Base-by-base conservation (phyloP, 225 moss, liverwort and hornwort genomes). In the Bryum argenteum region DNA sequence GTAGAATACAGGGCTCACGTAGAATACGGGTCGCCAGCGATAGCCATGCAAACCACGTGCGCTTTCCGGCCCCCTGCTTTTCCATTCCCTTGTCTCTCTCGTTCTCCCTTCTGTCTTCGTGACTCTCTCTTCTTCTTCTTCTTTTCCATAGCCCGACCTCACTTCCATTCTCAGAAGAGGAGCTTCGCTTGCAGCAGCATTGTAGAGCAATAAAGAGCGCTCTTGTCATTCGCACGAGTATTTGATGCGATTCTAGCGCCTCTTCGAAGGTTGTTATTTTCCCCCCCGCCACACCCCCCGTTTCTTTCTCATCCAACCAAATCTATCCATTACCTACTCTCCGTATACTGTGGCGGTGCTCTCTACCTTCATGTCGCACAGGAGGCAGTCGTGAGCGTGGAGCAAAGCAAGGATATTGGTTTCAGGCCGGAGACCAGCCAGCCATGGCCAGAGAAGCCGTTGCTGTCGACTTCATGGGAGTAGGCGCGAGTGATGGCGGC, bases 391-490 rank as follows among this genome's bases (percentile, higher is more conserved):
- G 57, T 8, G 65, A 50, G 64, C 22, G 56, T 55, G 74, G 39
- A 11, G 20, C 38, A 17, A 48, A n/a, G 58, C 11, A 18, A 7
- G 15, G 63, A 40, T 53, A 18, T 14, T 42, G 21, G 20, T 20
- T 38, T 66, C 42, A 13, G 23, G n/a, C n/a, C n/a, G n/a, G n/a
- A n/a, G n/a, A n/a, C n/a, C n/a, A n/a, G n/a, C n/a, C n/a, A 37
- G 70, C 65, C n/a, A 84, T 80, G 84, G 62, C 77, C 19, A 77
- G 71, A 52, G 84, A 77, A 77, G 50, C 80, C 26, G 77, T 84
- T 70, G 77, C 80, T 12, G 73, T 84, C 64, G 84, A 84, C 57
- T 84, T 61, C 24, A 69, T 84, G 77, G 84, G 84, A 61, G 73
- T 84, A 22, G 63, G 73, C 51, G 73, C 71, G 3, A 48, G 66